phyloP scores from a whole-genome alignment of 2,329 filamentous ascomycete genomes.

The Eutypella sp. region DNA sequence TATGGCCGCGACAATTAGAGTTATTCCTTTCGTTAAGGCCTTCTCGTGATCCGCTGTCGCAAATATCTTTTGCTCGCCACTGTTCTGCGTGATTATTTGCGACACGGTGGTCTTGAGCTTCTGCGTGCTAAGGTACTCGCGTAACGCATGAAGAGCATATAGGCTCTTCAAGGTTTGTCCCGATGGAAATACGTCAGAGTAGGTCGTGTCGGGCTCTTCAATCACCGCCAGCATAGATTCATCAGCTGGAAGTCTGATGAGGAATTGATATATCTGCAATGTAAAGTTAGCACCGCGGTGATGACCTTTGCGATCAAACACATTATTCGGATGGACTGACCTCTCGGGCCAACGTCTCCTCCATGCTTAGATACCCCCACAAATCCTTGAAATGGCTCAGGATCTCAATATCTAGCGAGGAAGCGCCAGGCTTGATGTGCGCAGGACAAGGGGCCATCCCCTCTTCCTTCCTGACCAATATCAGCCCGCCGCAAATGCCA shows the following conservation, averaged over 20 bases:
- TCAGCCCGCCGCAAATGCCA: slow-evolving; percentile 58
- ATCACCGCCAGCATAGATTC: slow-evolving; percentile 57
- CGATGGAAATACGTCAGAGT: slow-evolving; percentile 61
- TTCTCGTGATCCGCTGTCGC: slow-evolving; percentile 23
- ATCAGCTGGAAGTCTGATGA: slow-evolving; percentile 65
- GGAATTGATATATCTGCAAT: slow-evolving; percentile 61
- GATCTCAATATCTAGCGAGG: slow-evolving; percentile 70
- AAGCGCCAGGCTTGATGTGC: slow-evolving; percentile 46
- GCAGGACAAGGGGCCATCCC: slow-evolving; percentile 37
- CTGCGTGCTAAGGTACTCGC: slow-evolving; percentile 51
- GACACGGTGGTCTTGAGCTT: slow-evolving; percentile 22
- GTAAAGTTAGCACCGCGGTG: slow-evolving; percentile 13
- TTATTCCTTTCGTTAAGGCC: slow-evolving; percentile 41
- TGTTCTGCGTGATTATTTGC: slow-evolving; percentile 17
- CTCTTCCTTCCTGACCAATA: slow-evolving; percentile 60
- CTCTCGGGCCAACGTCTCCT: slow-evolving; percentile 64
- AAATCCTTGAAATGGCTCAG: slow-evolving; percentile 78
- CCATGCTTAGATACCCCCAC: slow-evolving; percentile 73
- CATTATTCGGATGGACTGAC: no score
- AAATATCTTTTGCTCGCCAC: slow-evolving; percentile 16
- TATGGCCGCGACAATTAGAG: slow-evolving; percentile 55
- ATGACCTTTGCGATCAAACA: background rate
- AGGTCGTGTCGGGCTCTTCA: slow-evolving; percentile 45
- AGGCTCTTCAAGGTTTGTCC: slow-evolving; percentile 67
- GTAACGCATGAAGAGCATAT: slow-evolving; percentile 66